These are phyloP conservation scores for Notholithocarpus densiflorus DNA, from an alignment of 306 rosid genomes.

Conservation along the genomic window DNA sequence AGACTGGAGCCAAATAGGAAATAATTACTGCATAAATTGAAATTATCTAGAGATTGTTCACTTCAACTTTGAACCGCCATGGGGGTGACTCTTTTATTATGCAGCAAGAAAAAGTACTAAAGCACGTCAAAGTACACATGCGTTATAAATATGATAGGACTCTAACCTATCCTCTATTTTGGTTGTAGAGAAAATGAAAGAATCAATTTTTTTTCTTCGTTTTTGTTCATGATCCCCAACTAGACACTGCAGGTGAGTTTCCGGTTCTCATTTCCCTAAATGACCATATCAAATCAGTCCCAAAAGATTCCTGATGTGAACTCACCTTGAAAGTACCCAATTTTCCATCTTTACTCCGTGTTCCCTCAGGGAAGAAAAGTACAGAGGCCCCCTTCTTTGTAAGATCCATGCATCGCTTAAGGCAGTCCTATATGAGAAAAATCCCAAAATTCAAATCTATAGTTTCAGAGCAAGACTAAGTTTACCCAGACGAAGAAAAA, in stretches of 20 bases:
- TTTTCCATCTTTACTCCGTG: slow-evolving; percentile 85
- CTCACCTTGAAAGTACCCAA: slow-evolving; percentile 87
- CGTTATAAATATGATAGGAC: not conserved
- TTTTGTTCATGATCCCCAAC: not conserved
- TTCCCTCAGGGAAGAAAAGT: slow-evolving; percentile 95
- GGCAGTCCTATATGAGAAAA: slow-evolving; percentile 61
- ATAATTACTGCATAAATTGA: not conserved
- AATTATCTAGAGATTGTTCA: not conserved
- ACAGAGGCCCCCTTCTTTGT: slow-evolving; percentile 82
- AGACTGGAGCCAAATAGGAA: not conserved
- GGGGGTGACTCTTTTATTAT: not conserved
- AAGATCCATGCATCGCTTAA: slow-evolving; percentile 81
- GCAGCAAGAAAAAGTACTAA: not conserved
- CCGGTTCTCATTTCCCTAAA: not conserved
- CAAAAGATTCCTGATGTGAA: slow-evolving; percentile 9
- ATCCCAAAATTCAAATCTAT: slow-evolving; percentile 7
- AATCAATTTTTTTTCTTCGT: not conserved
- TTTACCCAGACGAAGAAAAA: not conserved
- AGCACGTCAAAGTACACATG: not conserved
- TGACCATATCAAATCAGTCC: slow-evolving; percentile 19
- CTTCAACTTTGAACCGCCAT: not conserved
- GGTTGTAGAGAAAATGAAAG: not conserved
- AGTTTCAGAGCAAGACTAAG: not conserved
- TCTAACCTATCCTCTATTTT: not conserved
- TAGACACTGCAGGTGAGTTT: not conserved